phyloP scores from a whole-genome alignment of 768 basidiomycete species.

The Suillus lakei region DNA sequence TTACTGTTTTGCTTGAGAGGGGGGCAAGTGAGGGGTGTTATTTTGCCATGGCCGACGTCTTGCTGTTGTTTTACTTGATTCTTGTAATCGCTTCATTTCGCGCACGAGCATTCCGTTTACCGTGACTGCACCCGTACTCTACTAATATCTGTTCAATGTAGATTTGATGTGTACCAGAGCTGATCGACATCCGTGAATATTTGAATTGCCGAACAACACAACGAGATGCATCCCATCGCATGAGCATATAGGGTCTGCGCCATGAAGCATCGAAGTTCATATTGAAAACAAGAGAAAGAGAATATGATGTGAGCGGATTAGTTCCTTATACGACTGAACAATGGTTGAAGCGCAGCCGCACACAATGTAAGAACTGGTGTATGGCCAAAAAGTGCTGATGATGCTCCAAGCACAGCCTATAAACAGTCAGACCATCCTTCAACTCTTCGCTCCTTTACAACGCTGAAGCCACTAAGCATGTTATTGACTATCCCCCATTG shows the following conservation, averaged over 20 bases:
- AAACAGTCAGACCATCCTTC: not conserved
- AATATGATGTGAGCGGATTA: not conserved
- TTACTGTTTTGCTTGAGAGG: constrained; percentile 15
- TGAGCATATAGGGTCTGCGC: not conserved
- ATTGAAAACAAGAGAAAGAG: not conserved
- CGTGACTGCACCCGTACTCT: constrained; percentile 1
- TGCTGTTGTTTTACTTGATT: constrained; percentile 1
- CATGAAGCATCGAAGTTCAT: not conserved
- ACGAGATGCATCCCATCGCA: not conserved
- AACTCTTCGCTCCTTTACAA: not conserved
- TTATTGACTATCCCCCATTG: not conserved
- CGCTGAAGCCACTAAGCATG: not conserved
- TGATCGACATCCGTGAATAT: not conserved
- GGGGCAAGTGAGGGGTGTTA: not conserved
- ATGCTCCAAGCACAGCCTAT: not conserved
- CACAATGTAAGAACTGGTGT: not conserved
- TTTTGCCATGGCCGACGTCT: not conserved
- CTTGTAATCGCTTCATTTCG: not conserved
- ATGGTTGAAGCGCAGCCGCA: not conserved
- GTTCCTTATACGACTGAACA: not conserved
- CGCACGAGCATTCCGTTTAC: constrained; percentile 3
- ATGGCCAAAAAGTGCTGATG: not conserved
- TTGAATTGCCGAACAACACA: not conserved
- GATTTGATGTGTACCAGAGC: constrained; percentile 1
- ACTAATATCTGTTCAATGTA: constrained; percentile 6